Conservation (phyloP, 768 basidiomycete species). For the Tephrocybe sp. region DNA sequence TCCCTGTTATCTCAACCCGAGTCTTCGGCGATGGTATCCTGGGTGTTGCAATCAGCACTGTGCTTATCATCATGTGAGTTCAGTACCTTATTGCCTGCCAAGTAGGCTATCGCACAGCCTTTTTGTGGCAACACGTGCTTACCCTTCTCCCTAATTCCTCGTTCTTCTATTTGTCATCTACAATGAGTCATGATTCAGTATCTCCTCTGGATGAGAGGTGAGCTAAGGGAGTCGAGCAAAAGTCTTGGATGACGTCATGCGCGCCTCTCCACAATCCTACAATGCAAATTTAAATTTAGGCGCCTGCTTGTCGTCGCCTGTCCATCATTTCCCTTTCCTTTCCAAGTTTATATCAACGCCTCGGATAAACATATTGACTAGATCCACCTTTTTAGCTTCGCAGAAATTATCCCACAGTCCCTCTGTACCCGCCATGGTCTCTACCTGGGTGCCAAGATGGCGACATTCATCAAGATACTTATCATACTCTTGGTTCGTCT, state of each 20-base stretch:
- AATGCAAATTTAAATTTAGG: not conserved
- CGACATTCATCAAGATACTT: constrained; percentile 59
- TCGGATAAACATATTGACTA: not conserved
- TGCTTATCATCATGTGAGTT: constrained; percentile 85
- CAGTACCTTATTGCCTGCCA: too few relatives aligned
- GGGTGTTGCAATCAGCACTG: constrained; percentile 79
- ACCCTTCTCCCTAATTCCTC: too few relatives aligned
- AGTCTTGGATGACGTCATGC: not conserved
- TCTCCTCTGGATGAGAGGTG: too few relatives aligned
- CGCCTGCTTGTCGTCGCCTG: not conserved
- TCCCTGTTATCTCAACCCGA: constrained; percentile 80
- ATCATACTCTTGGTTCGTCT: constrained; percentile 64
- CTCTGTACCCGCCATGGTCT: constrained; percentile 91
- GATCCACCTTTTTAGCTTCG: constrained; percentile 48
- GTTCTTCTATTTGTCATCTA: too few relatives aligned
- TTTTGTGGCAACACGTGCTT: too few relatives aligned
- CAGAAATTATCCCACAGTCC: constrained; percentile 91
- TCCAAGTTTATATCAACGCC: too few relatives aligned
- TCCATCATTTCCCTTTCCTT: not conserved
- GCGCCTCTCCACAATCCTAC: not conserved
- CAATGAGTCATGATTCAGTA: too few relatives aligned
- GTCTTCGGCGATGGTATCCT: constrained; percentile 76
- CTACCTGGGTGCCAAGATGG: constrained; percentile 83
- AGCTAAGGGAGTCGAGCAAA: too few relatives aligned
- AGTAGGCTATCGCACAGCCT: constrained; percentile 26